Evolutionary conservation across 2,329 filamentous ascomycete species (phyloP).

Genomic region (Talaromyces sp.): DNA sequence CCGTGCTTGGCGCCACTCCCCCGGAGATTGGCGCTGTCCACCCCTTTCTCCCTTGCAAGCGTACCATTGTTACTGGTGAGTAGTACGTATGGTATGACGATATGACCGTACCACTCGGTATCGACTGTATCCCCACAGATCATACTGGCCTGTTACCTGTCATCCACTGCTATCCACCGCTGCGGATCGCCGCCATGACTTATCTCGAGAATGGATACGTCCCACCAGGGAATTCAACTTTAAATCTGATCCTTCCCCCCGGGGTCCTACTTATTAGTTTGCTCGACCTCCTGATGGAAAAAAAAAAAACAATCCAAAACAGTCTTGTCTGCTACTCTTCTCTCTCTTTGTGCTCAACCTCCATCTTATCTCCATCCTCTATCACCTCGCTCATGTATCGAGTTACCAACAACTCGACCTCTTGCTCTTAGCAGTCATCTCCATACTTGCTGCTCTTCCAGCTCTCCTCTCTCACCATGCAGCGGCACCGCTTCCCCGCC

Average conservation of each 20-base stretch:
- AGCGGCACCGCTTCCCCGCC: constrained; percentile 1
- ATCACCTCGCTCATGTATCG: neutral
- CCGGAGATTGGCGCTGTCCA: neutral
- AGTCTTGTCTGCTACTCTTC: neutral
- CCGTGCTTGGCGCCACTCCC: neutral
- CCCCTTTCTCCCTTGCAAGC: neutral
- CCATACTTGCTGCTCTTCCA: neutral
- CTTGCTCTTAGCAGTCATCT: neutral
- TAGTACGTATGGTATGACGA: neutral
- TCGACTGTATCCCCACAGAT: neutral
- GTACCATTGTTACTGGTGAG: neutral
- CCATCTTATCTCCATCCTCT: neutral
- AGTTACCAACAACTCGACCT: neutral
- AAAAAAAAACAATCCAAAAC: neutral
- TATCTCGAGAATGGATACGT: neutral
- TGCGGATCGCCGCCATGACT: neutral
- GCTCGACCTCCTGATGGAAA: neutral
- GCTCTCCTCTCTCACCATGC: constrained; percentile 1
- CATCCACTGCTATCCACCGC: constrained; percentile 1
- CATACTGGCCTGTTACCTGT: constrained; percentile 10
- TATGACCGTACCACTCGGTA: neutral
- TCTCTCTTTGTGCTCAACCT: neutral
- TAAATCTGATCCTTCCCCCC: neutral
- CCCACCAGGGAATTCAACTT: neutral
- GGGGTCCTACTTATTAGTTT: neutral